Percentiles rank a stretch among this genome's conserved stretches.
Conservation (phyloP, 2,329 filamentous ascomycete species). For the Colletotrichum destructivum region DNA sequence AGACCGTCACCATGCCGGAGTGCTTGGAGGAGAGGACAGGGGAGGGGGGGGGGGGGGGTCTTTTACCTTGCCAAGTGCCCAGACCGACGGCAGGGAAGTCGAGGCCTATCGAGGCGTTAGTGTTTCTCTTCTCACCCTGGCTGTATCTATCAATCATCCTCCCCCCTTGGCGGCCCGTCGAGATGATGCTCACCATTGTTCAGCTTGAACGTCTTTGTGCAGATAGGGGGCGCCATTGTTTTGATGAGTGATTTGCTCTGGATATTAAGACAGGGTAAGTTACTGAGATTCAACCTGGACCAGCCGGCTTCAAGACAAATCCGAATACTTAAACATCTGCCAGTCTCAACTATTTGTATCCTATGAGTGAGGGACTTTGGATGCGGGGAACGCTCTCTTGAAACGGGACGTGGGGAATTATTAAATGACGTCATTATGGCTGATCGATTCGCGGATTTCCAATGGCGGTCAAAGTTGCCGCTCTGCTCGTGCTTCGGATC, state of each 20-base stretch:
- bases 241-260: neutral
- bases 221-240: constrained; percentile 37
- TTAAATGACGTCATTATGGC: constrained; percentile 3
- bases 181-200: constrained; percentile 37
- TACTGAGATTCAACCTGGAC: too few relatives aligned
- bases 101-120: constrained; percentile 11
- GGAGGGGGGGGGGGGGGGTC: neutral
- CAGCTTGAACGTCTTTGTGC: constrained; percentile 42
- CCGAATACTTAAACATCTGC: too few relatives aligned
- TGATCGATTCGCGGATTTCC: too few relatives aligned
- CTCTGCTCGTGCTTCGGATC: too few relatives aligned
- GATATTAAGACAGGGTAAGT: too few relatives aligned
- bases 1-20: too few relatives aligned
- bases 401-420: neutral
- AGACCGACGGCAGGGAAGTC: constrained; percentile 46
- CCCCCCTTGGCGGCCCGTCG: too few relatives aligned
- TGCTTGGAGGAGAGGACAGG: too few relatives aligned
- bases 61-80: constrained; percentile 48
- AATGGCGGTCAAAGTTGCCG: neutral
- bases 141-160: neutral
- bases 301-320: neutral
- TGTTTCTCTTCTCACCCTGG: too few relatives aligned
- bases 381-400: constrained; percentile 3
- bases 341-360: neutral
- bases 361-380: neutral